phyloP scores from a whole-genome alignment of 108 stramenopile species.

The Chaetoceros tenuissimus region DNA sequence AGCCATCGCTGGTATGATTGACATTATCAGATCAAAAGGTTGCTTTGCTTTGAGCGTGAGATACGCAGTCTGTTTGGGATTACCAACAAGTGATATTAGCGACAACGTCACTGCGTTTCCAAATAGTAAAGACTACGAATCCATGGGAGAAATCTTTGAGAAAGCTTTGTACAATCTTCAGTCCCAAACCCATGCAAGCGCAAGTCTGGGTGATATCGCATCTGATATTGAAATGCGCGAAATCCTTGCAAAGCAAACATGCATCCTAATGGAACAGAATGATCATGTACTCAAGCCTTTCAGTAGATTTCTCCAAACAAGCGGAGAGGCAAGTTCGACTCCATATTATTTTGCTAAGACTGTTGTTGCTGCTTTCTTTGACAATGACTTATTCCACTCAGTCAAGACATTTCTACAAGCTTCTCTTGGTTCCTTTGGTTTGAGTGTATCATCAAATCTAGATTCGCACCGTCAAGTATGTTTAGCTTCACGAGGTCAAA shows the following conservation, averaged over 20 bases:
- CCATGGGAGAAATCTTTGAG: constrained; percentile 54
- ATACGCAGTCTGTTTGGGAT: constrained; percentile 50
- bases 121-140: constrained; percentile 40
- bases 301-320: too few species aligned
- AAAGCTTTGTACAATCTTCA: constrained; percentile 33
- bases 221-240: neutral
- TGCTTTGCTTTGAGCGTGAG: constrained; percentile 60
- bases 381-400: constrained; percentile 64
- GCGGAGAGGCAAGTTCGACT: too few species aligned
- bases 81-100: constrained; percentile 22
- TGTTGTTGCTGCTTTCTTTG: constrained; percentile 65
- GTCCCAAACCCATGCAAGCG: neutral
- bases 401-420: constrained; percentile 49
- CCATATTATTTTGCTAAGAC: too few species aligned
- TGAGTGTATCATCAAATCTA: constrained; percentile 45
- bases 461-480: constrained; percentile 69
- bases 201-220: neutral
- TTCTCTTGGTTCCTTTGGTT: constrained; percentile 72
- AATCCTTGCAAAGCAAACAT: neutral
- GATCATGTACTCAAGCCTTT: too few species aligned
- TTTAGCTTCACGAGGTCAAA: constrained; percentile 73
- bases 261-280: neutral
- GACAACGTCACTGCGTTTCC: constrained; percentile 33
- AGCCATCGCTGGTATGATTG: constrained; percentile 67
- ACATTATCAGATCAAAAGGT: constrained; percentile 56